Percentiles rank a stretch among this genome's conserved stretches.
Conservation (phyloP, 2,329 filamentous ascomycete genomes). For the Neophaeococcomyces aloes region DNA sequence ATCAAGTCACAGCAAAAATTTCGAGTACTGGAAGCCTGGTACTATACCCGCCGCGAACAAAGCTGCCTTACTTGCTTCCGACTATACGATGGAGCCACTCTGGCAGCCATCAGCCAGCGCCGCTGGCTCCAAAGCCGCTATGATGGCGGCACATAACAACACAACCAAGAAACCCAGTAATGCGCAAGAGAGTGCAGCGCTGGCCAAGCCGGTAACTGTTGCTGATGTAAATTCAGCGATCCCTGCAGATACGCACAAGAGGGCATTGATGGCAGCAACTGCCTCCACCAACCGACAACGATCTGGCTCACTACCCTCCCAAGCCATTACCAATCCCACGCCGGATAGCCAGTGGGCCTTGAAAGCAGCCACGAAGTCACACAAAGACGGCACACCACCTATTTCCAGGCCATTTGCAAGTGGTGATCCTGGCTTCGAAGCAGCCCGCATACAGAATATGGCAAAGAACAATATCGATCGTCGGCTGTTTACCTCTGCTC, state of each 20-base stretch:
- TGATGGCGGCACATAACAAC: conserved; percentile 49
- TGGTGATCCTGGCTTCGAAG: conserved; percentile 35
- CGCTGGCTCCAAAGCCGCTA: conserved; percentile 63
- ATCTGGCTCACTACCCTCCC: conserved; percentile 51
- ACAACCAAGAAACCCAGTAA: conserved; percentile 36
- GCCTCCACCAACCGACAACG: conserved; percentile 61
- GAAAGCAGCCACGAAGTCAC: conserved; percentile 60
- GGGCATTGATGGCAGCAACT: conserved; percentile 64
- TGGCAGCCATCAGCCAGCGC: conserved; percentile 56
- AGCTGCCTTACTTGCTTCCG: conserved; percentile 49
- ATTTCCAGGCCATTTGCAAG: conserved; percentile 39
- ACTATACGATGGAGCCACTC: conserved; percentile 50
- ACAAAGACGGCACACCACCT: conserved; percentile 32
- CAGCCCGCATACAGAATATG: conserved; percentile 53
- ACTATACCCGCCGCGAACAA: conserved; percentile 50
- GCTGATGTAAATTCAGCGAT: too few species aligned
- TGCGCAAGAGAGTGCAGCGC: too few species aligned
- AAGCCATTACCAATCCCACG: conserved; percentile 31
- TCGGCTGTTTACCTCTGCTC: conserved; percentile 67
- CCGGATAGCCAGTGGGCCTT: conserved; percentile 53
- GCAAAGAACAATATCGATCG: conserved; percentile 58
- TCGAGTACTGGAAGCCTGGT: conserved; percentile 57
- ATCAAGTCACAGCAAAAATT: conserved; percentile 56
- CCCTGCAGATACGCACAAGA: conserved; percentile 45
- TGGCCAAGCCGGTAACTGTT: too few species aligned